These are phyloP conservation scores for Lactarius quietus DNA, from an alignment of 768 basidiomycete genomes.

Conservation along the genomic window DNA sequence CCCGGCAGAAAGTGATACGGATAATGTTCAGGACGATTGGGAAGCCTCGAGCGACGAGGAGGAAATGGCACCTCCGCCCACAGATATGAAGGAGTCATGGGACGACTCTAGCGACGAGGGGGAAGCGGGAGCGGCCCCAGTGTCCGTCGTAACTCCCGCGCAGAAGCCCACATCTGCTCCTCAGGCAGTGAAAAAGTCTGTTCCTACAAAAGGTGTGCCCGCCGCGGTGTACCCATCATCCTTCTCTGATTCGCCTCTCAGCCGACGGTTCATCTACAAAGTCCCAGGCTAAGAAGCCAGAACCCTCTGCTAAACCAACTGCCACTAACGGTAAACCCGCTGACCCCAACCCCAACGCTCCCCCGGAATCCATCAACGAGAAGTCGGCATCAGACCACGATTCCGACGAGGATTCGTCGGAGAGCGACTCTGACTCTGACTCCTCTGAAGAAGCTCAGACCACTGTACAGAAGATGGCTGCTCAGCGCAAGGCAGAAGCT, in stretches of 20 bases:
- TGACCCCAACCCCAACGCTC: neutral
- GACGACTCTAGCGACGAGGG: slow-evolving; percentile 50
- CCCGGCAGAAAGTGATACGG: slow-evolving; percentile 33
- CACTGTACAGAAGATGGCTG: slow-evolving; percentile 58
- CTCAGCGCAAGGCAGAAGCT: slow-evolving; percentile 79
- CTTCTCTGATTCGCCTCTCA: slow-evolving; percentile 5
- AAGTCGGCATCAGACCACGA: slow-evolving; percentile 44
- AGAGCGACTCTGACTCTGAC: slow-evolving; percentile 46
- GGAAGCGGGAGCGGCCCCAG: slow-evolving; percentile 32
- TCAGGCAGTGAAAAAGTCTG: neutral
- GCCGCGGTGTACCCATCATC: neutral
- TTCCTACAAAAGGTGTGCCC: slow-evolving; percentile 12
- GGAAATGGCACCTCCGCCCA: slow-evolving; percentile 33
- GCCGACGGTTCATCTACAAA: slow-evolving; percentile 16
- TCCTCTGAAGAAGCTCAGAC: slow-evolving; percentile 64
- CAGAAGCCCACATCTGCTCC: slow-evolving; percentile 4
- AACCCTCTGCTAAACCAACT: slow-evolving; percentile 18
- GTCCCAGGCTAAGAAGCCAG: neutral
- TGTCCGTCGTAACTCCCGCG: slow-evolving; percentile 13
- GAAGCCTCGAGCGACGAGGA: slow-evolving; percentile 67
- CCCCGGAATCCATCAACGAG: slow-evolving; percentile 30
- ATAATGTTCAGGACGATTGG: slow-evolving; percentile 47
- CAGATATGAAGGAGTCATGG: slow-evolving; percentile 35
- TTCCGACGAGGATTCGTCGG: slow-evolving; percentile 30
- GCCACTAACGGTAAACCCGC: slow-evolving; percentile 29